Evolutionary conservation across 2,329 filamentous ascomycete genomes (phyloP), one percentile per base, ranked within the genome.

Genomic region (Hypoxylon rubiginosum): DNA sequence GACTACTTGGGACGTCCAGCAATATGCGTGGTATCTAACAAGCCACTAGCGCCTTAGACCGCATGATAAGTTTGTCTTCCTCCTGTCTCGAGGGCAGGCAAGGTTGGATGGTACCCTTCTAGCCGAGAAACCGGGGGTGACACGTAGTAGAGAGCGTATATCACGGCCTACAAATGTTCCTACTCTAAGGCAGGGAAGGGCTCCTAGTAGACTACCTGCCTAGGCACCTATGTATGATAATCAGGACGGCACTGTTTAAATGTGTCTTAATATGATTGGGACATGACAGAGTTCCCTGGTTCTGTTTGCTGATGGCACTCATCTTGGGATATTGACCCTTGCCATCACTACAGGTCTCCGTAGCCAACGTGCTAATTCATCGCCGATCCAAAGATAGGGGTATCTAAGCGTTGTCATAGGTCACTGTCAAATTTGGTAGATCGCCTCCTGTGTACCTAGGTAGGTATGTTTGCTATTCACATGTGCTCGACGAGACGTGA

Each of bases 191-290:
- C 26, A 59, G 19, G 54, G 51, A 13, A 36, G 28, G 28, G 43
- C 24, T 30, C 48, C 55, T 19, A 55, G 17, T 17, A 30, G 21
- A 45, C 49, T 24, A 24, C 21, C 21, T 24, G 4, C 21, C 21
- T 24, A 4, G 21, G 21, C 21, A 24, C 21, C 21, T 58, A 32
- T 50, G 52, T 45, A 43, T 57, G 49, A 63, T 30, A 43, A 50
- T 10, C 55, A 10, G n/a, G 46, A 15, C 19, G 26, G 9, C 34
- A 48, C 36, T 51, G 43, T 56, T 54, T 21, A 39, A 61, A 68
- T 71, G 67, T 68, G 69, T 68, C 43, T 45, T n/a, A 11, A 41
- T 56, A 26, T 71, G 64, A 70, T 70, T 71, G 69, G 67, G 60
- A 58, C 36, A 28, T 30, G 11, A 48, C 19, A 17, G 26, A 7